These are phyloP conservation scores for Tolypocladium nubicola DNA, from an alignment of 2,329 filamentous ascomycete genomes.

Conservation along the genomic window DNA sequence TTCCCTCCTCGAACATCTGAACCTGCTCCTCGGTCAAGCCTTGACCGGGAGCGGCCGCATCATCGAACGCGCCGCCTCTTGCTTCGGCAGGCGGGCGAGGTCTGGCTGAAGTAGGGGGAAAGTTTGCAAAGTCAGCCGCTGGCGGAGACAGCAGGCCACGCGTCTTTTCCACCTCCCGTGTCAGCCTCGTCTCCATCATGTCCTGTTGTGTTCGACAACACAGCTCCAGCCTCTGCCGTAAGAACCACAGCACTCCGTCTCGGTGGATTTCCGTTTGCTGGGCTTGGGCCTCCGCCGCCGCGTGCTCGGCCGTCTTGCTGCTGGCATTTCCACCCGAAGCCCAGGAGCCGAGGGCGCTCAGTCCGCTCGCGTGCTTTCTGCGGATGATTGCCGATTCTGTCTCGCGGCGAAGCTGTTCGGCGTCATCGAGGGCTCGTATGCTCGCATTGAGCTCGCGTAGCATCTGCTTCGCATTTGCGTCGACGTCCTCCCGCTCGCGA, in stretches of 20 bases:
- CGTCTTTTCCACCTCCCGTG: constrained; percentile 78
- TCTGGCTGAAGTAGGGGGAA: constrained; percentile 11
- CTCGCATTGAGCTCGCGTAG: constrained; percentile 76
- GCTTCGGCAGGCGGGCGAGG: neutral
- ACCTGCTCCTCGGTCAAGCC: constrained; percentile 74
- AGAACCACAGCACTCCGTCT: constrained; percentile 74
- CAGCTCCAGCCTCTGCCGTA: constrained; percentile 65
- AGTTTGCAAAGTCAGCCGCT: constrained; percentile 21
- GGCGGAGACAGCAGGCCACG: constrained; percentile 56
- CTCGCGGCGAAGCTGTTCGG: constrained; percentile 71
- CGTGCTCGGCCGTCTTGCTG: constrained; percentile 52
- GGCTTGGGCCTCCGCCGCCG: constrained; percentile 58
- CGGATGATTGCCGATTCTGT: constrained; percentile 60
- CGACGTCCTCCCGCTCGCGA: constrained; percentile 73
- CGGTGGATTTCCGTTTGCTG: constrained; percentile 59
- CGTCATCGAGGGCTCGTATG: constrained; percentile 69
- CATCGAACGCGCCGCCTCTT: constrained; percentile 7
- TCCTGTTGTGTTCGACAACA: constrained; percentile 69
- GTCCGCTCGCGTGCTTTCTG: constrained; percentile 55
- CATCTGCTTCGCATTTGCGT: constrained; percentile 75
- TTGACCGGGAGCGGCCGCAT: constrained; percentile 19
- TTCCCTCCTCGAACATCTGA: constrained; percentile 88
- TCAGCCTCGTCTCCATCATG: constrained; percentile 88
- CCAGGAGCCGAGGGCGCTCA: constrained; percentile 57
- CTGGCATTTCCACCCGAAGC: constrained; percentile 46